phyloP scores from a whole-genome alignment of 2,329 filamentous ascomycete species.

The Pleomassaria siparia region DNA sequence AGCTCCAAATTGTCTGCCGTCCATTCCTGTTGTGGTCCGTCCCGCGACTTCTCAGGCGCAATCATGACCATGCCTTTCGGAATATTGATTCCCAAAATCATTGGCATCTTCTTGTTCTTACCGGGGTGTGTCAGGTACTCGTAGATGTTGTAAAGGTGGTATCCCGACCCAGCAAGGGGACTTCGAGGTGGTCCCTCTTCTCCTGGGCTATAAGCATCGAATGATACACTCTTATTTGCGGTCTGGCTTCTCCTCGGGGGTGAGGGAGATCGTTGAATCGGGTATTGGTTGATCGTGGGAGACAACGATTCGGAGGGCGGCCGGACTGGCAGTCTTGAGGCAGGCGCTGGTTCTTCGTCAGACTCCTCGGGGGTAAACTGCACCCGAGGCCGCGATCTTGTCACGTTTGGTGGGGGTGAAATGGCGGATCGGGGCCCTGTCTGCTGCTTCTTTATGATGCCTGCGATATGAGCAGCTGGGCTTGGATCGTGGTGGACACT shows the following conservation, averaged over 20 bases:
- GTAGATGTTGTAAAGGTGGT: conserved; percentile 94
- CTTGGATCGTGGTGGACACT: conserved; percentile 49
- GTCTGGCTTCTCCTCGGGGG: conserved; percentile 39
- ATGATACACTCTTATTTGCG: conserved; percentile 23
- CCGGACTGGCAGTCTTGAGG: conserved; percentile 62
- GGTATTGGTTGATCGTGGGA: conserved; percentile 45
- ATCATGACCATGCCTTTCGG: conserved; percentile 87
- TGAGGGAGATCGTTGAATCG: conserved; percentile 44
- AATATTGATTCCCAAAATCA: conserved; percentile 91
- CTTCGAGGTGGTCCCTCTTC: conserved; percentile 43
- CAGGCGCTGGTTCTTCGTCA: conserved; percentile 65
- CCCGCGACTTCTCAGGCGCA: conserved; percentile 78
- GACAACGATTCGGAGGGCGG: conserved; percentile 59
- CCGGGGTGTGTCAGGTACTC: conserved; percentile 98
- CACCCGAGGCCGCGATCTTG: conserved; percentile 49
- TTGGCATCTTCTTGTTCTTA: conserved; percentile 97
- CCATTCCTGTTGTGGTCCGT: conserved; percentile 90
- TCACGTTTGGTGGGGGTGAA: conserved; percentile 56
- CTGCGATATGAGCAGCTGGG: conserved; percentile 62
- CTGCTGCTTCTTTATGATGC: conserved; percentile 51
- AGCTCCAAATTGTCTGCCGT: conserved; percentile 93
- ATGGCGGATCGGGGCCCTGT: conserved; percentile 30
- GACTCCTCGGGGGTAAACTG: conserved; percentile 67
- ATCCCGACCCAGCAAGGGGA: conserved; percentile 69
- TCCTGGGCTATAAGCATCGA: conserved; percentile 47